Evolutionary conservation across 2,329 filamentous ascomycete species (phyloP).

Genomic region (Sporothrix euskadiensis): DNA sequence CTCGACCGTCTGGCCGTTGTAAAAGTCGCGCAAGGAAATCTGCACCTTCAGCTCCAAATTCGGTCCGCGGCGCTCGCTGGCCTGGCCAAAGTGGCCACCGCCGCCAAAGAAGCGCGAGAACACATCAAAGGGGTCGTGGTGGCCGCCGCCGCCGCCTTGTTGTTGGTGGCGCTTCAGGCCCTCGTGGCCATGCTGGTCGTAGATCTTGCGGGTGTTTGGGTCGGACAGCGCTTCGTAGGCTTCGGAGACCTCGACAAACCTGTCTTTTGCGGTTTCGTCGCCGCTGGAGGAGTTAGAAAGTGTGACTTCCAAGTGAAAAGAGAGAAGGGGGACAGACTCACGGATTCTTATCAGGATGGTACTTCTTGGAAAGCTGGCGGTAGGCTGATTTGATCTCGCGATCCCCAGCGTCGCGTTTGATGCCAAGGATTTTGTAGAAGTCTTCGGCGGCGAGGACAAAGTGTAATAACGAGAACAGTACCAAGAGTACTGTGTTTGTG

Average conservation of each 20-base stretch:
- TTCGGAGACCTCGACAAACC: constrained; percentile 91
- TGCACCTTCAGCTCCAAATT: constrained; percentile 85
- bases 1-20: constrained; percentile 82
- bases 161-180: constrained; percentile 81
- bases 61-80: constrained; percentile 75
- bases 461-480: constrained; percentile 57
- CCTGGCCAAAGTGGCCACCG: constrained; percentile 73
- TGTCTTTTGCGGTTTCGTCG: constrained; percentile 77
- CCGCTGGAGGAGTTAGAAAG: constrained; percentile 52
- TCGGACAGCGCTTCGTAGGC: constrained; percentile 92
- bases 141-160: constrained; percentile 60
- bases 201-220: constrained; percentile 77
- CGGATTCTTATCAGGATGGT: constrained; percentile 97
- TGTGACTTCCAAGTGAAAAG: not conserved
- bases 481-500: constrained; percentile 40
- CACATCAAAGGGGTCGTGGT: constrained; percentile 90
- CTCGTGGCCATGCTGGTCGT: constrained; percentile 92
- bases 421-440: constrained; percentile 79
- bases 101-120: constrained; percentile 98
- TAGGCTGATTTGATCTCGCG: constrained; percentile 94
- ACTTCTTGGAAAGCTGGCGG: constrained; percentile 88
- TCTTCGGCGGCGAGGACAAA: constrained; percentile 64
- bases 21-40: constrained; percentile 85
- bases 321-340: constrained; percentile 48
- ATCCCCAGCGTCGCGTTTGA: constrained; percentile 77